These are phyloP conservation scores for Chlamydomonas reinhardtii DNA, from an alignment of 163 green algal genomes.

Conservation along the genomic window DNA sequence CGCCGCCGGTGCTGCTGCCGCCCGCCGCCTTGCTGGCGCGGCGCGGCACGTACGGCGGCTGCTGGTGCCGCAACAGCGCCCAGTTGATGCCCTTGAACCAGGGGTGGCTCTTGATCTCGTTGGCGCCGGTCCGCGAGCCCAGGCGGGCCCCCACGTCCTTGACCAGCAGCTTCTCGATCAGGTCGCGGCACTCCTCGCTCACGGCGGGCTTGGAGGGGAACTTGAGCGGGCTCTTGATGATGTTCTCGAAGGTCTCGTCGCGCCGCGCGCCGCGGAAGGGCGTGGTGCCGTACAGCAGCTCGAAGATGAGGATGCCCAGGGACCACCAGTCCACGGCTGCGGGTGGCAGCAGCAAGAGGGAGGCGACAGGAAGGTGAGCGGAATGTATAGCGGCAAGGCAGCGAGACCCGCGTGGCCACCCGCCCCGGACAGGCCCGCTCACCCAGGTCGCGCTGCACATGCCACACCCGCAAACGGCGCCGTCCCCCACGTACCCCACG, in stretches of 20 bases:
- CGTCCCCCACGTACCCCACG: no score
- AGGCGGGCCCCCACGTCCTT: slow-evolving; percentile 87
- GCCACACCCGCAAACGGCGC: no score
- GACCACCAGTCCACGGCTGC: slow-evolving; percentile 92
- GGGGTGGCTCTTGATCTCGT: slow-evolving; percentile 86
- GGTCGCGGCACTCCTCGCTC: slow-evolving; percentile 59
- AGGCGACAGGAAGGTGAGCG: no score
- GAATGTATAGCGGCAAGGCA: no score
- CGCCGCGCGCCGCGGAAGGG: slow-evolving; percentile 87
- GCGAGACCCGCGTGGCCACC: no score
- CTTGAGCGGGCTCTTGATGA: slow-evolving; percentile 74
- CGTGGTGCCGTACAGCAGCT: slow-evolving; percentile 92
- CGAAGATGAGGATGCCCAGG: slow-evolving; percentile 93
- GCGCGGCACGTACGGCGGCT: slow-evolving; percentile 76
- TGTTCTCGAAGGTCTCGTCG: slow-evolving; percentile 94
- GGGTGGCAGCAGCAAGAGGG: no score
- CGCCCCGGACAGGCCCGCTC: no score
- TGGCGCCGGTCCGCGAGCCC: slow-evolving; percentile 84
- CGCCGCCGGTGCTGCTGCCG: slow-evolving; percentile 3
- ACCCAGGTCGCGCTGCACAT: no score
- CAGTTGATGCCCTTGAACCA: slow-evolving; percentile 82
- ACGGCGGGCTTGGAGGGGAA: slow-evolving; percentile 76
- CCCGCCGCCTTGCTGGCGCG: neutral
- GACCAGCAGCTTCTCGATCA: slow-evolving; percentile 87
- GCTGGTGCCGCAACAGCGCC: slow-evolving; percentile 86